Evolutionary conservation across 768 basidiomycete species (phyloP).

Genomic region (Serendipita vermifera): DNA sequence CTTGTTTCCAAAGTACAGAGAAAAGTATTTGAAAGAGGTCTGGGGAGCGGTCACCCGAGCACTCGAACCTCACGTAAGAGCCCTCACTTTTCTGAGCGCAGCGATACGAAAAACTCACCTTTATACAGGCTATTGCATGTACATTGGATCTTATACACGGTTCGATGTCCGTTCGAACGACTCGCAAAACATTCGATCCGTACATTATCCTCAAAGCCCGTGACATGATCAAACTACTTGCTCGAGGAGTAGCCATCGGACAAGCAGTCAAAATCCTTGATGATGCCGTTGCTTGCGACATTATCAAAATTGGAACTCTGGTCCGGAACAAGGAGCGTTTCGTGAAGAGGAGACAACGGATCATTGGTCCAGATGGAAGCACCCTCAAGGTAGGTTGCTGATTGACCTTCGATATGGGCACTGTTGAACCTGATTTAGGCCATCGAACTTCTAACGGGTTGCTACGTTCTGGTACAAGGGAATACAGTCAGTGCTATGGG

Average conservation of each 20-base stretch:
- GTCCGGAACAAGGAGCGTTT: constrained; percentile 94
- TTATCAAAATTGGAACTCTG: constrained; percentile 92
- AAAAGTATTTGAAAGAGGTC: constrained; percentile 88
- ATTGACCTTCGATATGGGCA: not conserved
- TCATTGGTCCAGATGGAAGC: constrained; percentile 94
- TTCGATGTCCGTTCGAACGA: constrained; percentile 94
- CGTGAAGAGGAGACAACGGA: constrained; percentile 88
- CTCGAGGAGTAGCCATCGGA: constrained; percentile 73
- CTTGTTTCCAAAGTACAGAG: constrained; percentile 95
- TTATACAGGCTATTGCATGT: constrained; percentile 64
- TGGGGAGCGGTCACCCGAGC: constrained; percentile 86
- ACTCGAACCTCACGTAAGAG: constrained; percentile 61
- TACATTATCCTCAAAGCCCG: constrained; percentile 93
- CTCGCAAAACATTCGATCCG: constrained; percentile 93
- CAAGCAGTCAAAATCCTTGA: constrained; percentile 86
- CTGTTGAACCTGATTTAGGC: constrained; percentile 42
- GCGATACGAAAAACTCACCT: no score
- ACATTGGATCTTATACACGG: constrained; percentile 92
- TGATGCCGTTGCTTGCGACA: constrained; percentile 84
- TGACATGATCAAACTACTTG: constrained; percentile 89
- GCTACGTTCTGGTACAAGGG: constrained; percentile 96
- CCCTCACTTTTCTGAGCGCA: constrained; percentile 5
- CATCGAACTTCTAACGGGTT: constrained; percentile 89
- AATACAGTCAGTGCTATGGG: constrained; percentile 98
- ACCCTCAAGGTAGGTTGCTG: constrained; percentile 69